Percentiles rank a stretch among this genome's conserved stretches.
Evolutionary conservation across 208 protist species (phyloP).

Genomic region (Leishmania aethiopica): DNA sequence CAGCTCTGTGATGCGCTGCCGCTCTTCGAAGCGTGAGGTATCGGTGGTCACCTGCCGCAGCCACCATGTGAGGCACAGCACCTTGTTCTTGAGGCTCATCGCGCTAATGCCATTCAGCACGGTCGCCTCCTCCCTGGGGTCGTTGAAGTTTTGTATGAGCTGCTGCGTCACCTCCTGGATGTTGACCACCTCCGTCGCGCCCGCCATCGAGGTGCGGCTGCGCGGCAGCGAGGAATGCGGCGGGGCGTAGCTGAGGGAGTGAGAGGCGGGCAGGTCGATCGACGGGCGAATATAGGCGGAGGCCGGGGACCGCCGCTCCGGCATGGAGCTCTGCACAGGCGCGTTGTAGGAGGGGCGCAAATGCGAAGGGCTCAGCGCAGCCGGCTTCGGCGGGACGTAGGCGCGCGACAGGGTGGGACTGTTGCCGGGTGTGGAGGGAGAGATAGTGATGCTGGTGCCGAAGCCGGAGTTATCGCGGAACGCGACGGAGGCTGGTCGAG

Average conservation of each 20-base stretch:
- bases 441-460: conserved; percentile 13
- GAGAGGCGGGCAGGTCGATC: conserved; percentile 12
- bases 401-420: conserved; percentile 6
- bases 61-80: conserved; percentile 86
- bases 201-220: conserved; percentile 19
- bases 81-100: conserved; percentile 71
- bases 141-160: conserved; percentile 72
- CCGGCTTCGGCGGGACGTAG: conserved; percentile 19
- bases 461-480: conserved; percentile 20
- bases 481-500: conserved; percentile 18
- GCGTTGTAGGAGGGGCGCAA: conserved; percentile 19
- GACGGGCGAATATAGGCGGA: conserved; percentile 8
- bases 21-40: conserved; percentile 64
- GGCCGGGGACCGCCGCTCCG: conserved; percentile 10
- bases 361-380: conserved; percentile 7
- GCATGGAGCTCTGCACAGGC: not conserved
- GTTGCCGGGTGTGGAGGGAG: conserved; percentile 15
- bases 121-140: conserved; percentile 45
- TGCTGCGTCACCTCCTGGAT: conserved; percentile 67
- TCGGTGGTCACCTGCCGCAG: conserved; percentile 64
- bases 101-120: conserved; percentile 48
- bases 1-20: conserved; percentile 56
- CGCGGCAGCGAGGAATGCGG: conserved; percentile 12
- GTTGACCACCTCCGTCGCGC: conserved; percentile 57
- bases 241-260: conserved; percentile 12